Conservation (phyloP, 169 alveolate genomes). For the Blepharisma undulans region DNA sequence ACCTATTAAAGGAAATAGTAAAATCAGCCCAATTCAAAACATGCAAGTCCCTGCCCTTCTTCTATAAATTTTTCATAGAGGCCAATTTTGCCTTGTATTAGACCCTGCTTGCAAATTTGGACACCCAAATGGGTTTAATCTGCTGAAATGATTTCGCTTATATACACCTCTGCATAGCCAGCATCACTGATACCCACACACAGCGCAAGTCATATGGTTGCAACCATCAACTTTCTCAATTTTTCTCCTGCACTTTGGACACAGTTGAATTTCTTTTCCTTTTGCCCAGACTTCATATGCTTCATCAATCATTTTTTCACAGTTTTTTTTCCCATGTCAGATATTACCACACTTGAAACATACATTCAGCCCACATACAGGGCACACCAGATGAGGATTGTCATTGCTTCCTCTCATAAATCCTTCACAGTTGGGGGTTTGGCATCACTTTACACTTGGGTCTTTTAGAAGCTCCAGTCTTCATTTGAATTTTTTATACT, state of each 20-base stretch:
- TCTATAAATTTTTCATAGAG: conserved; percentile 1
- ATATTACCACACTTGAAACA: conserved; percentile 48
- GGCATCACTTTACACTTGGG: conserved; percentile 45
- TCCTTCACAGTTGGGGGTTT: conserved; percentile 53
- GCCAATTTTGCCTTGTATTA: neutral
- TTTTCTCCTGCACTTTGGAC: conserved; percentile 63
- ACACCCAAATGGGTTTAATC: conserved; percentile 39
- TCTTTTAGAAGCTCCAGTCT: conserved; percentile 41
- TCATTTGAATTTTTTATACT: conserved; percentile 48
- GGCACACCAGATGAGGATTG: conserved; percentile 35
- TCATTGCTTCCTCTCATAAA: conserved; percentile 38
- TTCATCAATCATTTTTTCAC: conserved; percentile 30
- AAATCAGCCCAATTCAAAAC: neutral
- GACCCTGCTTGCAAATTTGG: conserved; percentile 19
- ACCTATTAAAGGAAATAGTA: neutral
- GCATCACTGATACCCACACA: conserved; percentile 71
- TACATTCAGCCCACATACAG: conserved; percentile 39
- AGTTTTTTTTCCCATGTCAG: conserved; percentile 42
- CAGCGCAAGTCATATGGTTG: conserved; percentile 76
- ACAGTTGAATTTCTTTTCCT: conserved; percentile 48
- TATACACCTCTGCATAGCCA: conserved; percentile 59
- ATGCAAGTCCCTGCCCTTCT: neutral
- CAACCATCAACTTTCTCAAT: conserved; percentile 73
- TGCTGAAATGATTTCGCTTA: conserved; percentile 1
- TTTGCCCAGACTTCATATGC: conserved; percentile 49